These are phyloP conservation scores for Aureobasidium sp. DNA, from an alignment of 2,329 filamentous ascomycete genomes.

Conservation along the genomic window DNA sequence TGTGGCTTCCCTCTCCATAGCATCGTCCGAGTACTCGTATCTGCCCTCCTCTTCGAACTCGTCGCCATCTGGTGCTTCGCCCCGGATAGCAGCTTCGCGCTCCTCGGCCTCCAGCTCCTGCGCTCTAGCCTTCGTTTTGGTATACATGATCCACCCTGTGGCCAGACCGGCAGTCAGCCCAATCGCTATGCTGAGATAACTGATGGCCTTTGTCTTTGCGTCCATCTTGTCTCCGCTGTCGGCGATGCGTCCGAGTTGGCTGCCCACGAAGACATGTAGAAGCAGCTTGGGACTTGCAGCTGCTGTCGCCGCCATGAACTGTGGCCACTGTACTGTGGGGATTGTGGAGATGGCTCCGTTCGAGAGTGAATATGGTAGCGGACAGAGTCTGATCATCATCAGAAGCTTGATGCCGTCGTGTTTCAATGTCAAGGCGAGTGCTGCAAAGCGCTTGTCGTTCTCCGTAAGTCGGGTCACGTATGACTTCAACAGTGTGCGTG, in stretches of 20 bases:
- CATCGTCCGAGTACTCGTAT: slow-evolving; percentile 39
- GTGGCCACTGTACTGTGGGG: slow-evolving; percentile 69
- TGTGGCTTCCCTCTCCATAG: slow-evolving; percentile 35
- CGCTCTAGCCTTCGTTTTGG: slow-evolving; percentile 46
- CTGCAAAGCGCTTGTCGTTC: slow-evolving; percentile 78
- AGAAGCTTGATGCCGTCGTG: slow-evolving; percentile 84
- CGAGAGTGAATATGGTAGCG: slow-evolving; percentile 83
- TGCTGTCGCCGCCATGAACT: slow-evolving; percentile 76
- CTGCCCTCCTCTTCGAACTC: slow-evolving; percentile 29
- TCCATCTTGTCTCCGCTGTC: slow-evolving; percentile 81
- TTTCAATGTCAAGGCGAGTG: slow-evolving; percentile 78
- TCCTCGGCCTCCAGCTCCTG: slow-evolving; percentile 42
- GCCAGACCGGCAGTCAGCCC: slow-evolving; percentile 63
- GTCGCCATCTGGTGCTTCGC: slow-evolving; percentile 22
- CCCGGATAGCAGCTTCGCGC: slow-evolving; percentile 25
- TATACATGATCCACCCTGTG: slow-evolving; percentile 83
- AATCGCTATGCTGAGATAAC: slow-evolving; percentile 72
- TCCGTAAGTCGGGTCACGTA: slow-evolving; percentile 78
- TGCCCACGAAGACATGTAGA: slow-evolving; percentile 88
- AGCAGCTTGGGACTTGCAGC: slow-evolving; percentile 79
- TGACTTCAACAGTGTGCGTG: slow-evolving; percentile 66
- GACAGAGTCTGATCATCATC: slow-evolving; percentile 86
- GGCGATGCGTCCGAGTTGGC: slow-evolving; percentile 72
- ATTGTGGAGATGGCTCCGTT: slow-evolving; percentile 95
- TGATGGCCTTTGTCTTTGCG: slow-evolving; percentile 66